Evolutionary conservation across 306 rosid genomes (phyloP).

Genomic region (Vachellia collinsii): DNA sequence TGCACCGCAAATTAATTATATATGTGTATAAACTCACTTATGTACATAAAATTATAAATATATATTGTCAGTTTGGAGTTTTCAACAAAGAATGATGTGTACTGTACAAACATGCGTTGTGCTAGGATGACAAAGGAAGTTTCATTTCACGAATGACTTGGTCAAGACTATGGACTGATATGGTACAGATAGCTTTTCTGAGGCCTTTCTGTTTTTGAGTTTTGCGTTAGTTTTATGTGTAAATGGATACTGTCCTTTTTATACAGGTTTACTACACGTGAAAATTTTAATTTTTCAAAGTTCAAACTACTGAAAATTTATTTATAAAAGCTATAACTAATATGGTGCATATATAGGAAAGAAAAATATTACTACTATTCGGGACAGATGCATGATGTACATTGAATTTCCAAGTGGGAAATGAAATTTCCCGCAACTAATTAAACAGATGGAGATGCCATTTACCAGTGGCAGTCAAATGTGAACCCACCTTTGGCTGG

Average conservation of each 20-base stretch:
- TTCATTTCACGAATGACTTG: constrained; percentile 35
- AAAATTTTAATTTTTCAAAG: not conserved
- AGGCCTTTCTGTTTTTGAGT: constrained; percentile 2
- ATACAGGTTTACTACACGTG: not conserved
- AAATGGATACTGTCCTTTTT: not conserved
- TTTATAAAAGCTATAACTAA: not conserved
- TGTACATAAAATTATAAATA: too few relatives aligned
- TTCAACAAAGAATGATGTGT: constrained; percentile 3
- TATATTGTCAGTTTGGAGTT: not conserved
- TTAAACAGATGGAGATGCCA: not conserved
- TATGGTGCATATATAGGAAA: not conserved
- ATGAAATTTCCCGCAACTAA: not conserved
- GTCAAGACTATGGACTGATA: constrained; percentile 36
- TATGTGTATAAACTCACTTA: too few relatives aligned
- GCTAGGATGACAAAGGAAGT: constrained; percentile 36
- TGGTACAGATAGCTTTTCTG: constrained; percentile 15
- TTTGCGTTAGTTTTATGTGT: not conserved
- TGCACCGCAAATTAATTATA: constrained; percentile 17
- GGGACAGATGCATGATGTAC: not conserved
- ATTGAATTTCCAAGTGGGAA: not conserved
- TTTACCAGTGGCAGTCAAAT: constrained; percentile 32
- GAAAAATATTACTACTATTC: not conserved
- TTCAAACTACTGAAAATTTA: not conserved
- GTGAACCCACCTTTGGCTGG: constrained; percentile 39
- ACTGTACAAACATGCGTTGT: constrained; percentile 12